phyloP scores from a whole-genome alignment of 257 asterid genomes.

The Apocynum venetum region DNA sequence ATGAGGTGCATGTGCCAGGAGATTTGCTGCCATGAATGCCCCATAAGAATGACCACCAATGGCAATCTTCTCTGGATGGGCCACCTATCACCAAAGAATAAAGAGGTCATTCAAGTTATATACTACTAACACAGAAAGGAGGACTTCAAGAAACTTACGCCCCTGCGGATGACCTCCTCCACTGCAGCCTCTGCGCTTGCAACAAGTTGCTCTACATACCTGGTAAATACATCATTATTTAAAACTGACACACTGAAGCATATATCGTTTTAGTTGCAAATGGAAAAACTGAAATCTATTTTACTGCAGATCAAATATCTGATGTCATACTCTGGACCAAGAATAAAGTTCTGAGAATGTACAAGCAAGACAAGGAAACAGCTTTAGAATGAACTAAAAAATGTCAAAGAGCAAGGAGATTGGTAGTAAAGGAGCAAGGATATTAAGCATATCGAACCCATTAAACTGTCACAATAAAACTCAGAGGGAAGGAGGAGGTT shows the following conservation, averaged over 20 bases:
- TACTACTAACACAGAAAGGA: background rate
- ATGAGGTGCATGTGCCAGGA: slow-evolving; percentile 97
- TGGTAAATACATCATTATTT: slow-evolving; percentile 30
- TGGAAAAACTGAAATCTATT: slow-evolving; percentile 2
- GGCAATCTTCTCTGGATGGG: slow-evolving; percentile 85
- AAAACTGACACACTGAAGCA: background rate
- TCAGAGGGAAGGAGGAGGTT: background rate
- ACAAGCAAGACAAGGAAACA: background rate
- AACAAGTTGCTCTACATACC: slow-evolving; percentile 94
- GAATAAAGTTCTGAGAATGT: background rate
- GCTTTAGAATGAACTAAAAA: background rate
- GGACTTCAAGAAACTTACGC: slow-evolving; percentile 53
- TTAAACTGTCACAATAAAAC: background rate
- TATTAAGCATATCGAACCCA: background rate
- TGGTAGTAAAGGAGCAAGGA: background rate
- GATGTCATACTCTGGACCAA: slow-evolving; percentile 1
- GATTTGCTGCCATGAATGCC: slow-evolving; percentile 99
- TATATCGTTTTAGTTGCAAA: slow-evolving; percentile 7
- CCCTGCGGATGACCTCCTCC: slow-evolving; percentile 86
- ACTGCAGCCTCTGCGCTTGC: slow-evolving; percentile 99
- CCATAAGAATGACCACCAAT: slow-evolving; percentile 98
- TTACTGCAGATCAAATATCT: slow-evolving; percentile 1
- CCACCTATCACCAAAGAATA: slow-evolving; percentile 58
- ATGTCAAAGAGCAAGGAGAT: background rate
- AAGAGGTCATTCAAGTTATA: slow-evolving; percentile 6